Percentiles rank a stretch among this genome's conserved stretches.
Conservation (phyloP, 2,329 filamentous ascomycete genomes). For the Hypoxylon sp. region DNA sequence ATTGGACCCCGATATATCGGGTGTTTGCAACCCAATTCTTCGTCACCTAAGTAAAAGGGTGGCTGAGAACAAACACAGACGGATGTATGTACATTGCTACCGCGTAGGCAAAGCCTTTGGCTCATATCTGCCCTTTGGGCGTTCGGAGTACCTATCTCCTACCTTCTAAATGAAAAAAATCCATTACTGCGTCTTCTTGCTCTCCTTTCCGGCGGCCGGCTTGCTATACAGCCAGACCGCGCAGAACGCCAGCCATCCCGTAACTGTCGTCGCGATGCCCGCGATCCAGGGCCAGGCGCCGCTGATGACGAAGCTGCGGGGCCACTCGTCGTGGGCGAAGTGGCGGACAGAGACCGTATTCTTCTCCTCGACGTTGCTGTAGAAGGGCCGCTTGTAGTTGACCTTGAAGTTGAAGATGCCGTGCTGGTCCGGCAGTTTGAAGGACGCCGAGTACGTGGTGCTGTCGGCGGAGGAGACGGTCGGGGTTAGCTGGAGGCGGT, state of each 20-base stretch:
- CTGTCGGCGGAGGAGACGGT: constrained; percentile 70
- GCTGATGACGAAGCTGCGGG: constrained; percentile 87
- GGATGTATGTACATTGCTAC: not conserved
- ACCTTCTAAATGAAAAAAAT: not conserved
- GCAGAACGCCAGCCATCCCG: constrained; percentile 87
- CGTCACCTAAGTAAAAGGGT: not conserved
- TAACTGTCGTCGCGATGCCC: constrained; percentile 85
- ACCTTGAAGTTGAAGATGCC: constrained; percentile 99
- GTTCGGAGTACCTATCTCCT: constrained; percentile 3
- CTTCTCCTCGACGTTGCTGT: constrained; percentile 93
- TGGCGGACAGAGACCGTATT: constrained; percentile 93
- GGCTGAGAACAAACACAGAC: not conserved
- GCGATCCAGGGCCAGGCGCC: constrained; percentile 95
- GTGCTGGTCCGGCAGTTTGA: constrained; percentile 93
- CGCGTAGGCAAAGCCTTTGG: not conserved
- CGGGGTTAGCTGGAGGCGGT: constrained; percentile 80
- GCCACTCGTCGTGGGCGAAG: constrained; percentile 97
- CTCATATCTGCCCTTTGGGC: not conserved
- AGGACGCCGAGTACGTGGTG: constrained; percentile 78
- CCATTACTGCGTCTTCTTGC: constrained; percentile 49
- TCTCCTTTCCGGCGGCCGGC: constrained; percentile 52
- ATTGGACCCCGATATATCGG: not conserved
- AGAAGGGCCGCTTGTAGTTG: constrained; percentile 96
- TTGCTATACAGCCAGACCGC: constrained; percentile 84
- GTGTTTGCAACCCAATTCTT: not conserved